phyloP scores from a whole-genome alignment of 345 rosid species.

The Populus nigra region DNA sequence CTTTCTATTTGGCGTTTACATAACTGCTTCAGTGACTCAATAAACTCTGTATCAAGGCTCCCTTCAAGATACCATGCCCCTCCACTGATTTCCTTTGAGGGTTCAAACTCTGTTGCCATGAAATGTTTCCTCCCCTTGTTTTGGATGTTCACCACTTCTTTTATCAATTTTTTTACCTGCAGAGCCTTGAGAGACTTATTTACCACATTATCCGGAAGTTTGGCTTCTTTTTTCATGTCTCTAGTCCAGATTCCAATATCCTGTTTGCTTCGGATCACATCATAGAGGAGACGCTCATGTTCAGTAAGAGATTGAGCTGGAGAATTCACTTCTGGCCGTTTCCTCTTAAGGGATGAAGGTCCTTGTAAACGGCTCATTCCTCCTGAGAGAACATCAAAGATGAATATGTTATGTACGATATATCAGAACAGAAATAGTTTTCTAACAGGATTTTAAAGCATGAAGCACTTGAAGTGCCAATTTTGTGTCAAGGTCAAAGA shows the following conservation, averaged over 20 bases:
- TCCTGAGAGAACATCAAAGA: background rate
- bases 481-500: background rate
- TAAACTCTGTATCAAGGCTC: constrained; percentile 43
- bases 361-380: constrained; percentile 22
- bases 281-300: constrained; percentile 47
- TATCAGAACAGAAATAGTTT: background rate
- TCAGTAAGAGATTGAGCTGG: constrained; percentile 36
- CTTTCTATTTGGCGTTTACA: constrained; percentile 40
- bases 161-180: constrained; percentile 24
- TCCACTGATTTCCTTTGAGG: constrained; percentile 65
- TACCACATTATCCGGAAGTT: constrained; percentile 27
- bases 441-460: background rate
- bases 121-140: background rate
- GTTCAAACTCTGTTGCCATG: constrained; percentile 36
- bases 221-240: constrained; percentile 49
- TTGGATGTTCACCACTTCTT: background rate
- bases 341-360: constrained; percentile 41
- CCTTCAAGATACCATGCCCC: constrained; percentile 83
- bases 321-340: constrained; percentile 42
- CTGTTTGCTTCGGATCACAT: constrained; percentile 45
- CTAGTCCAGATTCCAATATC: constrained; percentile 47
- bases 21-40: constrained; percentile 36
- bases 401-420: background rate
- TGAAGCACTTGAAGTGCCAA: background rate
- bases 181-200: constrained; percentile 45